Conservation (phyloP, 306 rosid species). For the Cucumis cinereus region DNA sequence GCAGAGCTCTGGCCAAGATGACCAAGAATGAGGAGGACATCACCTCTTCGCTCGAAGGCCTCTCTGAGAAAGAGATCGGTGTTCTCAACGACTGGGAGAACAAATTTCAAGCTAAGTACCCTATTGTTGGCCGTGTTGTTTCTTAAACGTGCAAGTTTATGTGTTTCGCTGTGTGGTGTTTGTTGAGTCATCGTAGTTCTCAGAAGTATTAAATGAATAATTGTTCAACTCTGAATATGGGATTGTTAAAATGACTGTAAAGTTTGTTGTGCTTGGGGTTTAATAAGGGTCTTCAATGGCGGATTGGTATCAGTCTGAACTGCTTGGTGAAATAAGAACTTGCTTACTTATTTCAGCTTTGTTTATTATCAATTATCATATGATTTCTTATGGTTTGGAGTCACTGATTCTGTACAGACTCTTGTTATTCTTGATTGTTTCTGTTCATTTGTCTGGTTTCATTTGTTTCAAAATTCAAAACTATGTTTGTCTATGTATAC, state of each 20-base stretch:
- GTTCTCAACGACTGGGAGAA: slow-evolving; percentile 91
- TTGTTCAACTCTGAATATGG: neutral
- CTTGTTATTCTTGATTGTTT: neutral
- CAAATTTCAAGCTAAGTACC: slow-evolving; percentile 89
- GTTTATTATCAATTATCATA: neutral
- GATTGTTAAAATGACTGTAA: neutral
- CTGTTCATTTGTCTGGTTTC: neutral
- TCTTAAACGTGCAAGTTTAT: slow-evolving; percentile 12
- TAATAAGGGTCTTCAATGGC: neutral
- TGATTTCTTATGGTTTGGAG: neutral
- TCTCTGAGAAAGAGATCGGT: slow-evolving; percentile 88
- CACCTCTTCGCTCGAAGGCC: slow-evolving; percentile 57
- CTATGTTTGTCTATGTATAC: neutral
- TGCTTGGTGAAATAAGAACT: neutral
- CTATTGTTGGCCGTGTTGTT: slow-evolving; percentile 56
- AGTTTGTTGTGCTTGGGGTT: neutral
- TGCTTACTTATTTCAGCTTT: neutral
- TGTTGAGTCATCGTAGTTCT: neutral
- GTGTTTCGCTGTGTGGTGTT: slow-evolving; percentile 1
- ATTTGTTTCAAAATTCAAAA: neutral
- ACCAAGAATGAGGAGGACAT: slow-evolving; percentile 76
- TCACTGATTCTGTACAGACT: neutral
- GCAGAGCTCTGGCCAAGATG: slow-evolving; percentile 95
- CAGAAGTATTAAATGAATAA: neutral
- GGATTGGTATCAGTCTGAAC: neutral